phyloP scores from a whole-genome alignment of 305 asterid species.

The Fraxinus ornus region DNA sequence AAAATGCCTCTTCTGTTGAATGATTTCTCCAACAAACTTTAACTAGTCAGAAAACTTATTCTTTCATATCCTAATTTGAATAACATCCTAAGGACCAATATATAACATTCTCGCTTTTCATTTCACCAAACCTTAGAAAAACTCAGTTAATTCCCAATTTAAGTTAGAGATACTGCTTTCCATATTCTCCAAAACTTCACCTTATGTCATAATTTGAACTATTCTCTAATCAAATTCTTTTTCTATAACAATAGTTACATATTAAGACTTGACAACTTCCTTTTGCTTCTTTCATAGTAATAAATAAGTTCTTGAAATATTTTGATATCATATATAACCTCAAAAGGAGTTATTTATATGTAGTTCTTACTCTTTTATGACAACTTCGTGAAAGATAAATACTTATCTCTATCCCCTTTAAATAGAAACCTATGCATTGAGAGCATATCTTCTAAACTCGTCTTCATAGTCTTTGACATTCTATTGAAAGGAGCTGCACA shows the following conservation, averaged over 20 bases:
- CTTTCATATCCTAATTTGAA: no score
- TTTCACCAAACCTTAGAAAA: background rate
- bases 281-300: background rate
- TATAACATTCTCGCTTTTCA: background rate
- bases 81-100: background rate
- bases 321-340: background rate
- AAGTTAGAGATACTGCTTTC: background rate
- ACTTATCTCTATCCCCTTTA: background rate
- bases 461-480: no score
- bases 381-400: background rate
- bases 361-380: background rate
- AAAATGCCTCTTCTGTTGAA: no score
- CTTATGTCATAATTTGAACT: no score
- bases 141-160: background rate
- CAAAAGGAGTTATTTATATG: background rate
- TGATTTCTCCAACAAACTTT: no score
- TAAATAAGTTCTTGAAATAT: background rate
- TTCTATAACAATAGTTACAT: background rate
- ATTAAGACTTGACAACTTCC: background rate
- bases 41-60: no score
- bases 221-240: background rate
- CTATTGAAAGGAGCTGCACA: no score
- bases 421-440: background rate
- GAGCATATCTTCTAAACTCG: background rate
- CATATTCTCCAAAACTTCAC: background rate